Conservation (phyloP, 176 grass and related monocot species). For the Neostapfia colusana region DNA sequence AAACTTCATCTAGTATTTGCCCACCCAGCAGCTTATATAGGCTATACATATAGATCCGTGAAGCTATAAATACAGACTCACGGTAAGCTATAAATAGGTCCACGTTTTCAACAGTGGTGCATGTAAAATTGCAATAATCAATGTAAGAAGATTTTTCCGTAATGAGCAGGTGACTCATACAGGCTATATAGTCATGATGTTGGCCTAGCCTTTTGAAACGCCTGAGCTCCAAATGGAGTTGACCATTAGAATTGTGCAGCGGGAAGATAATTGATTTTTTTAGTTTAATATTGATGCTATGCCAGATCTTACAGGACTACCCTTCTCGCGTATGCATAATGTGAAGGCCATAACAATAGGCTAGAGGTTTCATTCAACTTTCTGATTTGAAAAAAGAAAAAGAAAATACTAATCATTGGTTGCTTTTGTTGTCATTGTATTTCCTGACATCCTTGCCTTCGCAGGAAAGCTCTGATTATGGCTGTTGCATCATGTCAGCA, state of each 20-base stretch:
- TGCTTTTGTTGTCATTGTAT: neutral
- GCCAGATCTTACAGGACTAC: neutral
- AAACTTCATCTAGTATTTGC: too few relatives aligned
- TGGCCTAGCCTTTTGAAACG: neutral
- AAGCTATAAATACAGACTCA: neutral
- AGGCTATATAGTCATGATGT: neutral
- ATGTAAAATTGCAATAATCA: constrained; percentile 43
- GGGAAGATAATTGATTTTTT: neutral
- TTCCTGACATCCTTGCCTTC: neutral
- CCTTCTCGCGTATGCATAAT: neutral
- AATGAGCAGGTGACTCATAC: neutral
- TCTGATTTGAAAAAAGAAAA: neutral
- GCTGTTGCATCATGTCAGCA: neutral
- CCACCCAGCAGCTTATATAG: neutral
- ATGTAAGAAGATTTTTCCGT: neutral
- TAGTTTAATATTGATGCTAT: neutral
- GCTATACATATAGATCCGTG: neutral
- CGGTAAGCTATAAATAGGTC: neutral
- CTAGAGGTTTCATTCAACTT: neutral
- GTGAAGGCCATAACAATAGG: neutral
- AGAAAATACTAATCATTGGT: neutral
- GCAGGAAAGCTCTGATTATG: neutral
- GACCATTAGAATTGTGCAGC: neutral
- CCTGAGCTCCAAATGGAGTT: neutral
- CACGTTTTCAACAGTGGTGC: constrained; percentile 4